A percentile compares a stretch with the other conserved stretches of the same genome.
These are phyloP conservation scores for Coffea eugenioides DNA, from an alignment of 257 asterid genomes.

Conservation along the genomic window DNA sequence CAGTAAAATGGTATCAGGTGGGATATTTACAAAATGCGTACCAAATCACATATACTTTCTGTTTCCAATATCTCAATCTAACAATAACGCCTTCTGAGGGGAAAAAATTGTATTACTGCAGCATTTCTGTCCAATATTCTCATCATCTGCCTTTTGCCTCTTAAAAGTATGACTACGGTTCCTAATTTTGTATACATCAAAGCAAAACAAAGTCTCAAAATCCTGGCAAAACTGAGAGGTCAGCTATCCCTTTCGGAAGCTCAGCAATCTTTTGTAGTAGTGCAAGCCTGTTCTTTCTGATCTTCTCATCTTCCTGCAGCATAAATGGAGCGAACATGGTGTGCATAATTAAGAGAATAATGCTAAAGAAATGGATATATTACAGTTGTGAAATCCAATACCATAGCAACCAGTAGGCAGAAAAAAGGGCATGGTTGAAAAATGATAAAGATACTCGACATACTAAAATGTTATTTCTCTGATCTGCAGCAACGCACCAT, in stretches of 20 bases:
- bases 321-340: neutral
- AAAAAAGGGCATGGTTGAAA: neutral
- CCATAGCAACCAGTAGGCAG: neutral
- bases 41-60: neutral
- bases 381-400: neutral
- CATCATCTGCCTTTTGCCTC: neutral
- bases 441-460: neutral
- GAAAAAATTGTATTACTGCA: neutral
- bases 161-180: neutral
- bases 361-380: neutral
- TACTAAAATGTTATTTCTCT: neutral
- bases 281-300: conserved; percentile 85
- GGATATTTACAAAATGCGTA: neutral
- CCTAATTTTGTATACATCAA: neutral
- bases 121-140: neutral
- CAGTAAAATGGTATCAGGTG: neutral
- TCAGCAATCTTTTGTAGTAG: conserved; percentile 66
- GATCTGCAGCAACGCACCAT: neutral
- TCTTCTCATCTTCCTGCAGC: conserved; percentile 81
- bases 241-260: conserved; percentile 88
- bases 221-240: conserved; percentile 76
- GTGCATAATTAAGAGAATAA: neutral
- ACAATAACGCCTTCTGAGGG: too few species aligned
- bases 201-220: conserved; percentile 25
- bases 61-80: neutral